A percentile compares a stretch with the other conserved stretches of the same genome.
Conservation (phyloP, 2,329 filamentous ascomycete species). For the Corynespora cassiicola region DNA sequence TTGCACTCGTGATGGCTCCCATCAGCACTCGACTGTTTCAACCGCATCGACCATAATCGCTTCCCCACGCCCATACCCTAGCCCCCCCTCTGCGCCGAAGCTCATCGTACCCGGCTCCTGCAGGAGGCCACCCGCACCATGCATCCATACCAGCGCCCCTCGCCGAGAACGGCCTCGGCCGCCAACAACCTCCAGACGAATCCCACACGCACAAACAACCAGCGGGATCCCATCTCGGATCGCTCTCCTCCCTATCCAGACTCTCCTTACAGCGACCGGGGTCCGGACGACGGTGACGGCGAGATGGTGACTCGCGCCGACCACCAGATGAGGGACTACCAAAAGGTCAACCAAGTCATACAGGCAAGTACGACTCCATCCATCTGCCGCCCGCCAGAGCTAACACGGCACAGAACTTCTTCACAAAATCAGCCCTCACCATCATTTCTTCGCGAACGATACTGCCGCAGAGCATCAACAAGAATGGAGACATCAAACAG, state of each 20-base stretch:
- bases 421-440: constrained; percentile 83
- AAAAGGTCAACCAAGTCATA: constrained; percentile 89
- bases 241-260: constrained; percentile 62
- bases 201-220: constrained; percentile 73
- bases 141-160: constrained; percentile 87
- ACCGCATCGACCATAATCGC: constrained; percentile 40
- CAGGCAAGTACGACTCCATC: constrained; percentile 65
- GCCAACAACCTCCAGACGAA: constrained; percentile 76
- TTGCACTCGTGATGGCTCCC: constrained; percentile 48
- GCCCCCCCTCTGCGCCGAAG: constrained; percentile 7
- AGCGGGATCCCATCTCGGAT: constrained; percentile 68
- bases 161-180: constrained; percentile 75
- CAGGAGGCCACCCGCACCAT: constrained; percentile 59
- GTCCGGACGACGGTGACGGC: constrained; percentile 58
- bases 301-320: constrained; percentile 47
- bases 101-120: constrained; percentile 21
- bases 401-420: constrained; percentile 74
- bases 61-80: constrained; percentile 8
- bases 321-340: constrained; percentile 37
- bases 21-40: constrained; percentile 38
- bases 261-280: constrained; percentile 56
- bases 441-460: constrained; percentile 82
- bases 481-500: constrained; percentile 68
- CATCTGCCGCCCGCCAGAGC: background rate
- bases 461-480: constrained; percentile 64